Conservation (phyloP, 139 green algal species). For the Tetraselmis striata region DNA sequence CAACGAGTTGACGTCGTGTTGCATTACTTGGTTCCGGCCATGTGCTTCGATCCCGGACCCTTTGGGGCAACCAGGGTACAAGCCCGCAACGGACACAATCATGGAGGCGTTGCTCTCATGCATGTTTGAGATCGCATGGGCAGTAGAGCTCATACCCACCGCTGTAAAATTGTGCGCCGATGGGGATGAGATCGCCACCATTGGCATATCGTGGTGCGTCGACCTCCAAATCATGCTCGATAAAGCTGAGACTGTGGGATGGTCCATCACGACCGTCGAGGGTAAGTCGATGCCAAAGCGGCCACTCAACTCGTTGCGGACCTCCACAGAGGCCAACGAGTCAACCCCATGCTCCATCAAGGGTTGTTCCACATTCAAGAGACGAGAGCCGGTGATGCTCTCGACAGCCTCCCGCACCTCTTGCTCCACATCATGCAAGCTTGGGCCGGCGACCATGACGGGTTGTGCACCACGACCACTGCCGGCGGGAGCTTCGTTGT, state of each 20-base stretch:
- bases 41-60: background rate
- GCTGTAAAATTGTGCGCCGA: too few relatives aligned
- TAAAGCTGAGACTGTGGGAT: conserved; percentile 36
- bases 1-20: conserved; percentile 11
- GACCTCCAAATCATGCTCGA: conserved; percentile 23
- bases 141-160: too few relatives aligned
- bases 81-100: background rate
- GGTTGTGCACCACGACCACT: too few relatives aligned
- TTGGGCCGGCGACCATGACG: too few relatives aligned
- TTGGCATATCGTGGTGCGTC: too few relatives aligned
- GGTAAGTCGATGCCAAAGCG: conserved; percentile 35
- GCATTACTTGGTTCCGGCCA: background rate
- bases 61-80: background rate
- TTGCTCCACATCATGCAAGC: too few relatives aligned
- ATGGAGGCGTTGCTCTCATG: background rate
- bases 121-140: too few relatives aligned
- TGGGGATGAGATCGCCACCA: too few relatives aligned
- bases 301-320: conserved; percentile 32
- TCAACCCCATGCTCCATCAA: conserved; percentile 27
- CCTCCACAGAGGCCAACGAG: conserved; percentile 54
- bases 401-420: too few relatives aligned
- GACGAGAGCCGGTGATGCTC: too few relatives aligned
- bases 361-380: background rate
- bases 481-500: too few relatives aligned
- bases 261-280: conserved; percentile 40